Base-by-base conservation (phyloP, 495 filamentous ascomycete species). In the Penicillium maclennaniae region DNA sequence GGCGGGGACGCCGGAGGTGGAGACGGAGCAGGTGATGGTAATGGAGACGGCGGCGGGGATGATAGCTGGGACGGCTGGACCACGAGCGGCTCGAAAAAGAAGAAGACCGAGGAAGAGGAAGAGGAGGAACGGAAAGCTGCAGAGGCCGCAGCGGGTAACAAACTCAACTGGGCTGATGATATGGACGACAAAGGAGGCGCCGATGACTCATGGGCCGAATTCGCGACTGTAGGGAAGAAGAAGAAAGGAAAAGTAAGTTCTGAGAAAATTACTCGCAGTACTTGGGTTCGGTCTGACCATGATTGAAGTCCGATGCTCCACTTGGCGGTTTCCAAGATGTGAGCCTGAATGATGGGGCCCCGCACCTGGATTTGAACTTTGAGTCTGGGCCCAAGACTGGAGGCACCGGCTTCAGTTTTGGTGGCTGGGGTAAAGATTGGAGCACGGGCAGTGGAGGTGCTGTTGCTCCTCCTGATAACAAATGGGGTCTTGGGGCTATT, bases 181-280 rank as follows among this genome's bases (percentile, higher is more conserved):
- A 58, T 37, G 3, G 63, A 66, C 17, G 57, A 66, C 17, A 55
- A 45, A 7, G 56, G 38, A 14, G 67, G 56, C 23, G 67, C 59
- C 39, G 69, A 73, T 47, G 68, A 71, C 40, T 60, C 55, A 1
- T 75, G 73, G 74, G 66, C 60, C 20, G 65, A 63, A 1, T 73
- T 72, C 53, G 51, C 62, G 2, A 51, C 60, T 17, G 59, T 61
- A 3, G 61, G 63, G 7, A 76, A 74, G 50, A 80, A 80, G 58
- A 79, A 78, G 59, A 81, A 80, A 56, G 73, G 59, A 49, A 79
- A 79, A 66, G 76, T 77, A 69, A 34, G 67, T 15, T 17, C 3
- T 23, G 25, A 1, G 16, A 23, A 2, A 23, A 5, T 2, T 2
- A 23, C 14, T 19, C 20, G 4, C 7, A 19, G 41, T 19, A 19